A percentile compares a stretch with the other conserved stretches of the same genome.
Evolutionary conservation across 2,329 filamentous ascomycete genomes (phyloP).

Genomic region (Trichophyton verrucosum): DNA sequence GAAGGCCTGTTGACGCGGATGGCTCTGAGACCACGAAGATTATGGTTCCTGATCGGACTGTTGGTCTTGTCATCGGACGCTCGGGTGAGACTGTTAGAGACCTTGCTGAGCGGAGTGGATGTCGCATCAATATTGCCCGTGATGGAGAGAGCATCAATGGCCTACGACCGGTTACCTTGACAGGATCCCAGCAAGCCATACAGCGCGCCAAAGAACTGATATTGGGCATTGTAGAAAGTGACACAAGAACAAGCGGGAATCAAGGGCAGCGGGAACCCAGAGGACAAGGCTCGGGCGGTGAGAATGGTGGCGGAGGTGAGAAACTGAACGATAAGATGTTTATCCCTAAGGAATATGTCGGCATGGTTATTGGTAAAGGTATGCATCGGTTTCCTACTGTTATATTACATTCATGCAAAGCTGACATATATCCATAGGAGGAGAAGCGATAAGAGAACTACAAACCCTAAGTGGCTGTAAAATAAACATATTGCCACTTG

Average conservation of each 20-base stretch:
- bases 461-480: slow-evolving; percentile 79
- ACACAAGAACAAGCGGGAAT: slow-evolving; percentile 39
- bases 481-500: slow-evolving; percentile 76
- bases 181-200: slow-evolving; percentile 63
- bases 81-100: slow-evolving; percentile 88
- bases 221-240: slow-evolving; percentile 87
- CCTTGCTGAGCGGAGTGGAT: slow-evolving; percentile 81
- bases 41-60: slow-evolving; percentile 87
- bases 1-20: slow-evolving; percentile 25
- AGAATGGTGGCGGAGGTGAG: slow-evolving; percentile 16
- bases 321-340: slow-evolving; percentile 73
- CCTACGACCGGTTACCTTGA: slow-evolving; percentile 77
- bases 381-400: slow-evolving; percentile 5
- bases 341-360: slow-evolving; percentile 81
- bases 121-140: slow-evolving; percentile 88
- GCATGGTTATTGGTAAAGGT: slow-evolving; percentile 92
- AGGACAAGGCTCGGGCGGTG: slow-evolving; percentile 27
- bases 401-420: neutral
- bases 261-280: slow-evolving; percentile 14
- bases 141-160: slow-evolving; percentile 90
- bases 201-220: slow-evolving; percentile 74
- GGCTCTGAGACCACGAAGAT: slow-evolving; percentile 84
- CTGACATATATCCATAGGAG: slow-evolving; percentile 37
- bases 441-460: slow-evolving; percentile 90
- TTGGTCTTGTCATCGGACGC: slow-evolving; percentile 86